Percentiles rank a stretch among this genome's conserved stretches.
These are phyloP conservation scores for Dipteronia dyeriana DNA, from an alignment of 345 rosid genomes.

Conservation along the genomic window DNA sequence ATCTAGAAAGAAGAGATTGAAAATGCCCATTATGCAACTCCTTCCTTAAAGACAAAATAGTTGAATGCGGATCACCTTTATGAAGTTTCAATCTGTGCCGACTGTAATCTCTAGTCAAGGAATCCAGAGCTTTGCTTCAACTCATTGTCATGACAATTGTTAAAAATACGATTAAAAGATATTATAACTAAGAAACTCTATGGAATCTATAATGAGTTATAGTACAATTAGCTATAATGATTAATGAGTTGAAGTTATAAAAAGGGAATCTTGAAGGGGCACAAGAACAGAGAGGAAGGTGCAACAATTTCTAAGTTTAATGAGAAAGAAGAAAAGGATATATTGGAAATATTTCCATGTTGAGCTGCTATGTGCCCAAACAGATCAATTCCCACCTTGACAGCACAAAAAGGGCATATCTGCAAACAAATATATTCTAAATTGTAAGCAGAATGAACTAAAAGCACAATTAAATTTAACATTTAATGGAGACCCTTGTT, in stretches of 20 bases:
- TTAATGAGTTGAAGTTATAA: slow-evolving; percentile 1
- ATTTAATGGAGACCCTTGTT: not conserved
- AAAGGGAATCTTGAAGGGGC: not conserved
- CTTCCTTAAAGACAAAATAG: slow-evolving; percentile 38
- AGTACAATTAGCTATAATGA: slow-evolving; percentile 7
- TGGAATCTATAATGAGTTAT: not conserved
- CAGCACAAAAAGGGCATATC: slow-evolving; percentile 63
- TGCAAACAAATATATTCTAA: slow-evolving; percentile 25
- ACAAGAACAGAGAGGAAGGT: not conserved
- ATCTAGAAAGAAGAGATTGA: slow-evolving; percentile 40
- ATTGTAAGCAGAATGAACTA: not conserved
- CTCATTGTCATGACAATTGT: slow-evolving; percentile 15
- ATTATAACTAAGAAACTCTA: not conserved
- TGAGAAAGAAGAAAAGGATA: slow-evolving; percentile 46
- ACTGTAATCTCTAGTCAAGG: slow-evolving; percentile 71
- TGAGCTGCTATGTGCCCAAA: slow-evolving; percentile 55
- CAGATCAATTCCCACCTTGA: slow-evolving; percentile 47
- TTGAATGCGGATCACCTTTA: slow-evolving; percentile 48
- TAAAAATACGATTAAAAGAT: not conserved
- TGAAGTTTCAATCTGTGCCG: slow-evolving; percentile 53
- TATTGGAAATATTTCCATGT: slow-evolving; percentile 48
- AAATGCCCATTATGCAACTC: slow-evolving; percentile 48
- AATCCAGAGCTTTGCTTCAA: slow-evolving; percentile 23
- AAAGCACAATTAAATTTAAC: not conserved
- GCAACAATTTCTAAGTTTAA: not conserved